Evolutionary conservation across 805 yeast genomes (phyloP).

Genomic region (Starmerella roubikii): DNA sequence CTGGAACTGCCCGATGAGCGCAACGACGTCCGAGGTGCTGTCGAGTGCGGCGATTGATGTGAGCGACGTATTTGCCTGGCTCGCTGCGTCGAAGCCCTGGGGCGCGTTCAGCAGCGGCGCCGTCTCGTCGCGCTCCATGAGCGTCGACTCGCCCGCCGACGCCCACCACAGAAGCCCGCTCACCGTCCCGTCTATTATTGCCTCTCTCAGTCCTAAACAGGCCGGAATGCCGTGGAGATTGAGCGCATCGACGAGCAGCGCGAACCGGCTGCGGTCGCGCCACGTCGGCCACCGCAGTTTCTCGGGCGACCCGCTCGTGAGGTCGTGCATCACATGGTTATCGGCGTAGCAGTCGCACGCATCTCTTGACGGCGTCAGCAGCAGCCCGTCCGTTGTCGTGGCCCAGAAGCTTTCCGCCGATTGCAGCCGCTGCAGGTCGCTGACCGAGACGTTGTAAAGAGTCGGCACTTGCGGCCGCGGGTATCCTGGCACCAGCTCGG

Average conservation of each 20-base stretch:
- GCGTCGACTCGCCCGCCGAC: conserved; percentile 53
- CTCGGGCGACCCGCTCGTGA: conserved; percentile 4
- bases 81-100: background rate
- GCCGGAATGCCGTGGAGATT: conserved; percentile 3
- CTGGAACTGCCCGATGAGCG: conserved; percentile 40
- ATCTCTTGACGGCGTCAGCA: conserved; percentile 27
- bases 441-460: conserved; percentile 49
- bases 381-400: conserved; percentile 52
- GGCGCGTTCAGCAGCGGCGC: conserved; percentile 11
- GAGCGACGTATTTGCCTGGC: background rate
- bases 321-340: conserved; percentile 2
- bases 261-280: conserved; percentile 21
- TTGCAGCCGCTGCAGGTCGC: conserved; percentile 36
- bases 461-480: conserved; percentile 9
- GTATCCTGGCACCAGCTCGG: conserved; percentile 25
- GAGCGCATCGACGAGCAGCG: conserved; percentile 15
- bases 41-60: background rate
- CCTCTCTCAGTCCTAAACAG: conserved; percentile 11
- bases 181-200: conserved; percentile 14
- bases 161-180: conserved; percentile 76
- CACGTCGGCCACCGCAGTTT: conserved; percentile 16
- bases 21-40: conserved; percentile 28
- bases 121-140: conserved; percentile 21
- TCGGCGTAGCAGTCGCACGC: conserved; percentile 18
- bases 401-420: conserved; percentile 36